A percentile compares a stretch with the other conserved stretches of the same genome.
phyloP scores from a whole-genome alignment of 2,329 filamentous ascomycete genomes.

The Botryosphaeria dothidea region DNA sequence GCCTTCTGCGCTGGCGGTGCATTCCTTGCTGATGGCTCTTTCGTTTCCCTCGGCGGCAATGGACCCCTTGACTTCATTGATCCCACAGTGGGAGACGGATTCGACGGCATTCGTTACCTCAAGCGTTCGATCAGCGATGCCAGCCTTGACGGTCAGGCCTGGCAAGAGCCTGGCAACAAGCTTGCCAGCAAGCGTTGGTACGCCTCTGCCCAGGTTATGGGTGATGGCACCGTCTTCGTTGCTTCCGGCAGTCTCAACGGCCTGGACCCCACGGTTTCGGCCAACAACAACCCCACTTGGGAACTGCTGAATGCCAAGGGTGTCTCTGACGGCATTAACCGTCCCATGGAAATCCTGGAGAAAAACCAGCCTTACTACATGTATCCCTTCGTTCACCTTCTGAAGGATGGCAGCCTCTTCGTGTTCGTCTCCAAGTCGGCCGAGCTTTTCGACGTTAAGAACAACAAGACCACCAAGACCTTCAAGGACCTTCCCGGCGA shows the following conservation, averaged over 20 bases:
- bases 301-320: conserved; percentile 57
- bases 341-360: conserved; percentile 55
- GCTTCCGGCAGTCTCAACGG: conserved; percentile 62
- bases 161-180: conserved; percentile 59
- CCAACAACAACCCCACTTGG: conserved; percentile 66
- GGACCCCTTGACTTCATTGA: conserved; percentile 57
- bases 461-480: conserved; percentile 46
- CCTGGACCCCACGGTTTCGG: conserved; percentile 52
- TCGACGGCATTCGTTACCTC: conserved; percentile 59
- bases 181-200: conserved; percentile 61
- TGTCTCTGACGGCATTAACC: conserved; percentile 48
- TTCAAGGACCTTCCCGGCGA: conserved; percentile 57
- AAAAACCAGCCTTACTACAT: conserved; percentile 65
- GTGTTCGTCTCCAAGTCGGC: conserved; percentile 59
- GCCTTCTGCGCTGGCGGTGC: conserved; percentile 62
- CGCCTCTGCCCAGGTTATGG: conserved; percentile 59
- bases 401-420: conserved; percentile 59
- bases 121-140: conserved; percentile 47
- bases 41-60: conserved; percentile 60
- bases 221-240: conserved; percentile 60
- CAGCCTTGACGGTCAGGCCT: conserved; percentile 50
- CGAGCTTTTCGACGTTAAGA: conserved; percentile 55
- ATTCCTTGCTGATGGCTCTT: conserved; percentile 59
- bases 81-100: conserved; percentile 60
- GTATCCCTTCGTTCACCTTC: conserved; percentile 63